Base-by-base conservation (phyloP, 2,329 filamentous ascomycete genomes). In the Lachnellula hyalina region DNA sequence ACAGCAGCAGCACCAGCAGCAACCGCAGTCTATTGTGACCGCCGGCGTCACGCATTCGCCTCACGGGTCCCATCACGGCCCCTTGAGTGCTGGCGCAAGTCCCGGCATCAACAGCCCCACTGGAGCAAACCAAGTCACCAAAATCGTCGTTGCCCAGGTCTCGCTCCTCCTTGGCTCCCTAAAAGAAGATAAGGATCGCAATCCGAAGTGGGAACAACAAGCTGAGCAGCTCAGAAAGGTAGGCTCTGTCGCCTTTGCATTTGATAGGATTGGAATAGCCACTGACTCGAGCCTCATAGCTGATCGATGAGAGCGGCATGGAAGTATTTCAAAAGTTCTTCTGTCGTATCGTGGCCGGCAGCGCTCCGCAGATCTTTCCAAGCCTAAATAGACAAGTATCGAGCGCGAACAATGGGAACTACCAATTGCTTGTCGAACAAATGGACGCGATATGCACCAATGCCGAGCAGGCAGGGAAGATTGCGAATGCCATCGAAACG, bases 281-380 rank as follows among this genome's bases (percentile, higher is more conserved):
- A 44, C 61, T 60, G 49, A 63, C 51, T 32, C 28, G 17, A 21
- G 19, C 50, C 21, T 32, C 48, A 21, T 47, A 96, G 89, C 85
- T 97, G 72, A 87, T 97, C 76, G 87, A 96, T 83, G 92, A 93
- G 68, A 87, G 96, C 91, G 92, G 92, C 70, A 99, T 99, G 93
- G 95, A 99, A 80, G 91, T 96, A 70, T 96, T 92, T 72, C 86
- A 90, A 58, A 95, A 92, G 78, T 96, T 94, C 74, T 96, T 99
- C 74, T 86, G 90, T 73, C 90, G 93, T 74, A 80, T 97, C 71
- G 84, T 99, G 69, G 88, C 87, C 73, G 86, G 87, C 75, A 96
- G 96, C 84, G 90, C 92, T 67, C 78, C 86, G 61, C 87, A 94
- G 68, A 94, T 99, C 71, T 97, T 97, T 70, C 86, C 90, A 50